phyloP scores from a whole-genome alignment of 2,329 filamentous ascomycete species.

The Claviceps maximensis region DNA sequence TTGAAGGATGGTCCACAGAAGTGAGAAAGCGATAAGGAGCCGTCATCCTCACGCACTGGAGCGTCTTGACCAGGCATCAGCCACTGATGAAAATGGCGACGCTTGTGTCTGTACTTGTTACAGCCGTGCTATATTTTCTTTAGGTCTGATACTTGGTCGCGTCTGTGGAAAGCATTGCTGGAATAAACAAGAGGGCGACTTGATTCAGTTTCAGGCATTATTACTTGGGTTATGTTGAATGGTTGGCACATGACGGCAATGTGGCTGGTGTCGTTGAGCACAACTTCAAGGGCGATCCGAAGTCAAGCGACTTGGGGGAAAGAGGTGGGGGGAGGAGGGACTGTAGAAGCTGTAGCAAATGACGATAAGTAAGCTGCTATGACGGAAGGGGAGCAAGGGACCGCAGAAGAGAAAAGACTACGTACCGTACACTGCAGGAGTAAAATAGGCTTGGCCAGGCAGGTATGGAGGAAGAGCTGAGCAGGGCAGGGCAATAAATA shows the following conservation, averaged over 20 bases:
- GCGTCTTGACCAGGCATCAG: neutral
- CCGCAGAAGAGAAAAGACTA: neutral
- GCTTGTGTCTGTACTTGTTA: neutral
- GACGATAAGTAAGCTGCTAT: neutral
- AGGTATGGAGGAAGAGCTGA: neutral
- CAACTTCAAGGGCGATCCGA: neutral
- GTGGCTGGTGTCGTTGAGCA: neutral
- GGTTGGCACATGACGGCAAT: neutral
- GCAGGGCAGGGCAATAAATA: slow-evolving; percentile 5
- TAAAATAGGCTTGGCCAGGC: neutral
- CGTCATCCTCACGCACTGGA: slow-evolving; percentile 6
- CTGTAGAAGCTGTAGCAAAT: neutral
- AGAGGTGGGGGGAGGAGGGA: neutral
- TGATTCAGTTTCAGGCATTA: neutral
- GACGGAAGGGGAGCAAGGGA: neutral
- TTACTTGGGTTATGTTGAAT: neutral
- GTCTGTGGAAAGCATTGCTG: neutral
- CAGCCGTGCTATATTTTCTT: neutral
- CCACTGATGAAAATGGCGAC: neutral
- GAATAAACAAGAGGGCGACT: neutral
- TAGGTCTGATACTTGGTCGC: neutral
- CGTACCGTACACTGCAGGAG: neutral
- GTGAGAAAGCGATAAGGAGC: slow-evolving; percentile 59
- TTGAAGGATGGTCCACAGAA: slow-evolving; percentile 86
- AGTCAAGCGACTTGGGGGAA: neutral